Evolutionary conservation across 2,329 filamentous ascomycete species (phyloP), one percentile per base, ranked within the genome.

Genomic region (Penicillium palitans): DNA sequence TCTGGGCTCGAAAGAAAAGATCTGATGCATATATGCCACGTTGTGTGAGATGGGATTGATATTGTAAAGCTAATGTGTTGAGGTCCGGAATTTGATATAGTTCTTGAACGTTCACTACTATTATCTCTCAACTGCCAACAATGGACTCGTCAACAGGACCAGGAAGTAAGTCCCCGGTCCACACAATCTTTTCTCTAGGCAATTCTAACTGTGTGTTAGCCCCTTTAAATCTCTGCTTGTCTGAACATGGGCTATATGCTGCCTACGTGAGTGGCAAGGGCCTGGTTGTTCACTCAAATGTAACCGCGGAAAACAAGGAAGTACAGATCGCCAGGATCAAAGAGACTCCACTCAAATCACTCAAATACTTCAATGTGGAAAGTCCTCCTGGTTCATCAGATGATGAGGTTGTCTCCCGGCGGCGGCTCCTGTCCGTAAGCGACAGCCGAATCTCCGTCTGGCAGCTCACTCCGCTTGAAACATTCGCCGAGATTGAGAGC

Each of bases 401-500:
- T 37, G 54, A 58, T 4, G 49, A 60, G 29, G 42, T 46, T 9
- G 33, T 50, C 55, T 69, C 69, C 62, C 67, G 62, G 35, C 67
- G 68, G 46, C 72, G 73, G 17, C 29, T 78, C 17, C 66, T 78
- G 2, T 72, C 65, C 45, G 70, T 70, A 25, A 76, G 68, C 45
- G 69, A 72, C 35, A 64, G 62, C 41, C 72, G 72, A 42, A 68
- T 78, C 52, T 67, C 72, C 8, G 62, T 76, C 25, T 77, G 73
- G 72, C 68, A 76, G 55, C 46, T 76, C 21, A 55, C 71, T n/a
- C 69, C 75, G 6, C 60, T 77, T 41, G 68, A 72, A 55, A 69
- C 71, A 60, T 65, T 71, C 24, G 76, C 74, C 10, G 72, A 77
- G 40, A 76, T 78, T n/a, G 74, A 77, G 50, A 72, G 69, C 39